These are phyloP conservation scores for Neurospora sp. DNA, from an alignment of 495 filamentous ascomycete genomes.

Conservation along the genomic window DNA sequence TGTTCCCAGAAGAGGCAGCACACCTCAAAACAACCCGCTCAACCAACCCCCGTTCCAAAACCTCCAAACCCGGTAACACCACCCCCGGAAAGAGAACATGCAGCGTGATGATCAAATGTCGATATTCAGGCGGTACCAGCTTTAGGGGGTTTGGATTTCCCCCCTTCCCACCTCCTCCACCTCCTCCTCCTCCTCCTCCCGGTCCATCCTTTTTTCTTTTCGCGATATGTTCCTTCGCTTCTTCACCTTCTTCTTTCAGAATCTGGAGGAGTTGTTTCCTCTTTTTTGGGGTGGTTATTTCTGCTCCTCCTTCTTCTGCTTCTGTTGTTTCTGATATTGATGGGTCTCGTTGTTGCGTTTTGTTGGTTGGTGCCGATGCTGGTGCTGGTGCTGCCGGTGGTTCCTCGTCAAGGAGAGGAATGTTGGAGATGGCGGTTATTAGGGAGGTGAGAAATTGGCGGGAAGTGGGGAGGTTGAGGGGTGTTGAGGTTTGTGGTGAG, in stretches of 20 bases:
- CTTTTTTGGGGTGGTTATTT: no score
- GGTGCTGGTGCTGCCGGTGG: not conserved
- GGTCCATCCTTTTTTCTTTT: no score
- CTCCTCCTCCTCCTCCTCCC: no score
- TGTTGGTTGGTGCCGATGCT: not conserved
- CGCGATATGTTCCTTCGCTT: no score
- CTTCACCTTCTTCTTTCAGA: not conserved
- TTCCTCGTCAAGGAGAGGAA: conserved; percentile 15
- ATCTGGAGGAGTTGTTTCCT: not conserved
- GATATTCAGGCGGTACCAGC: conserved; percentile 24
- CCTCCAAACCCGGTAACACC: conserved; percentile 66
- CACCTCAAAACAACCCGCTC: conserved; percentile 22
- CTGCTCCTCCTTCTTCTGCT: not conserved
- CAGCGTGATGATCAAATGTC: conserved; percentile 45
- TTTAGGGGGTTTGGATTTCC: conserved; percentile 27
- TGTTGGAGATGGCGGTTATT: conserved; percentile 30
- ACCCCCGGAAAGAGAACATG: conserved; percentile 53
- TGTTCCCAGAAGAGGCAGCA: not conserved
- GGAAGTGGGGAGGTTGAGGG: conserved; percentile 23
- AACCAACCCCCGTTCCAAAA: conserved; percentile 66
- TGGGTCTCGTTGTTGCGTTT: no score
- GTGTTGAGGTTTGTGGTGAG: not conserved
- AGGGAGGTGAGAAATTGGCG: conserved; percentile 36
- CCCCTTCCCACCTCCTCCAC: not conserved
- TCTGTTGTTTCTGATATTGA: not conserved